A percentile compares a stretch with the other conserved stretches of the same genome.
Evolutionary conservation across 306 rosid genomes (phyloP).

Genomic region (Betula pendula): DNA sequence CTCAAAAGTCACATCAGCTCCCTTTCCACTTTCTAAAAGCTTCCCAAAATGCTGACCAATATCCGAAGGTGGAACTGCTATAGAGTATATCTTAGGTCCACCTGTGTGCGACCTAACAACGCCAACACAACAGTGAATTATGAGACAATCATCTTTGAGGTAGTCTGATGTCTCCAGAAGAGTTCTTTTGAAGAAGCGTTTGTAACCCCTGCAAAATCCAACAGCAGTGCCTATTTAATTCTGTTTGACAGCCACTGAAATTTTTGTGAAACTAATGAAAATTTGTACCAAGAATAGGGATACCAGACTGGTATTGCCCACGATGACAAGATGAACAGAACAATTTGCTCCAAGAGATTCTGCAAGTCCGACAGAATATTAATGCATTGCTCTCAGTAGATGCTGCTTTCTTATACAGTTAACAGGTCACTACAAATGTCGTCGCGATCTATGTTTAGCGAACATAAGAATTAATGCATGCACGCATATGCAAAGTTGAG

Average conservation of each 20-base stretch:
- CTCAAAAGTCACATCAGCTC: slow-evolving; percentile 59
- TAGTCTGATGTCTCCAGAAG: slow-evolving; percentile 55
- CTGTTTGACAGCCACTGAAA: slow-evolving; percentile 1
- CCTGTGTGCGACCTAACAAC: slow-evolving; percentile 56
- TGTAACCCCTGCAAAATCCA: slow-evolving; percentile 57
- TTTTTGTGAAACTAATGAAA: not conserved
- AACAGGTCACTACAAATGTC: not conserved
- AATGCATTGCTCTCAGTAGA: not conserved
- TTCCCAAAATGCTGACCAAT: slow-evolving; percentile 52
- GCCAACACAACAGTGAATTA: slow-evolving; percentile 57
- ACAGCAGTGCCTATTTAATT: not conserved
- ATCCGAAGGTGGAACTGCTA: slow-evolving; percentile 48
- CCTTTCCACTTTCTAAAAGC: slow-evolving; percentile 54
- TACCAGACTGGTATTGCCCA: not conserved
- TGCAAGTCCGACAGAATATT: not conserved
- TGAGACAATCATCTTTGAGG: slow-evolving; percentile 61
- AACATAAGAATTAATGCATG: not conserved
- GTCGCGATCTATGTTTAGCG: not conserved
- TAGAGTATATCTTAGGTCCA: slow-evolving; percentile 52
- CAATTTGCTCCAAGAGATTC: not conserved
- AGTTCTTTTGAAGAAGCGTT: slow-evolving; percentile 58
- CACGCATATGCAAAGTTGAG: not conserved
- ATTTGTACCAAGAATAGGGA: slow-evolving; percentile 3
- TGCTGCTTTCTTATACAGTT: not conserved
- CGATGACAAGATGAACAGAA: slow-evolving; percentile 4